These are phyloP conservation scores for Lactuca saligna DNA, from an alignment of 129 eudicot species.

Conservation along the genomic window DNA sequence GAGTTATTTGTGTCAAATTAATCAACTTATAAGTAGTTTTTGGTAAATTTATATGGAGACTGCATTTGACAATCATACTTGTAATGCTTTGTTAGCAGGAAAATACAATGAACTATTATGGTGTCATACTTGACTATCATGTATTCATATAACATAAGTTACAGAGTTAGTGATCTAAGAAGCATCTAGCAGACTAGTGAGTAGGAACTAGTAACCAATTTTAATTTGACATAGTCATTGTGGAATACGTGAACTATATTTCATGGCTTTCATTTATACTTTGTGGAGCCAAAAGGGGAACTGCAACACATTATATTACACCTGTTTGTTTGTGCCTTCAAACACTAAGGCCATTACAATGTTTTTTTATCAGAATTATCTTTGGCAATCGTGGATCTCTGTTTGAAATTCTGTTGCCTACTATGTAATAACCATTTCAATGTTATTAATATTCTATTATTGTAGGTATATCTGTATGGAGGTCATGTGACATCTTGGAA, in stretches of 20 bases:
- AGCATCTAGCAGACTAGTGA: neutral
- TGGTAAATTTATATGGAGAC: neutral
- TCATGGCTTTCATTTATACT: too few relatives aligned
- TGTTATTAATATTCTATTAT: neutral
- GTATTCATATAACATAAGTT: neutral
- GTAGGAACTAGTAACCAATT: too few relatives aligned
- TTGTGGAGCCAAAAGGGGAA: too few relatives aligned
- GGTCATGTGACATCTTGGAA: slow-evolving; percentile 95
- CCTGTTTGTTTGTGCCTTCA: too few relatives aligned
- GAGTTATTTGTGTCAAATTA: neutral
- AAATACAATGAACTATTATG: neutral
- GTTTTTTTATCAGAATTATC: too few relatives aligned
- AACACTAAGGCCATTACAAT: too few relatives aligned
- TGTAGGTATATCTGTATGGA: slow-evolving; percentile 81
- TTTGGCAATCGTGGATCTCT: neutral
- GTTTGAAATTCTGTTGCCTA: too few relatives aligned
- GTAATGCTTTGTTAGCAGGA: neutral
- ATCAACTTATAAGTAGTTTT: neutral
- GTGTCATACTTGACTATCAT: neutral
- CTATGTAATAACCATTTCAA: too few relatives aligned
- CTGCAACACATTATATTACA: too few relatives aligned
- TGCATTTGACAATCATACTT: neutral
- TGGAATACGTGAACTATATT: too few relatives aligned
- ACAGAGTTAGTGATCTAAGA: neutral
- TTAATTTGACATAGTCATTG: too few relatives aligned